Evolutionary conservation across 169 alveolate species (phyloP).

Genomic region (Plasmodium billcollinsi): DNA sequence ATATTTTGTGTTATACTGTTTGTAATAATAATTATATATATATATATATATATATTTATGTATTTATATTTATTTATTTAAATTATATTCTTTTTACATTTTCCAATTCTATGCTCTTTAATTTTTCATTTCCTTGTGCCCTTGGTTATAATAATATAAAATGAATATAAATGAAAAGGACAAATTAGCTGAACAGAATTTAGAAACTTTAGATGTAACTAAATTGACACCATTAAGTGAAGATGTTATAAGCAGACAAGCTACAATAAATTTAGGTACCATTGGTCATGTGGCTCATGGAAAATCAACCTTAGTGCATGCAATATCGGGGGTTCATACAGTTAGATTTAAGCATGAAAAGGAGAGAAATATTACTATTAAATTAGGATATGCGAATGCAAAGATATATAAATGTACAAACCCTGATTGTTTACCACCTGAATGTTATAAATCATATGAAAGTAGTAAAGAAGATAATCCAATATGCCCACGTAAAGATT

Average conservation of each 20-base stretch:
- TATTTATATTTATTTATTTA: background rate
- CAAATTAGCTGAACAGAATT: constrained; percentile 85
- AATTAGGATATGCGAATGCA: constrained; percentile 99
- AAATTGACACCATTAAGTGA: constrained; percentile 97
- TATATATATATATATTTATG: background rate
- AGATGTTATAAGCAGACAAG: constrained; percentile 99
- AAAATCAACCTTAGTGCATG: constrained; percentile 98
- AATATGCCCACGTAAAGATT: constrained; percentile 92
- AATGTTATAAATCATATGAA: constrained; percentile 95
- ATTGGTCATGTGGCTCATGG: constrained; percentile 99
- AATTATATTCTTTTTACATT: background rate
- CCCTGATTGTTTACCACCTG: constrained; percentile 97
- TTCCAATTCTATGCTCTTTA: background rate
- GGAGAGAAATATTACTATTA: constrained; percentile 98
- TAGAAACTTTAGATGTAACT: constrained; percentile 89
- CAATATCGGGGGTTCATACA: constrained; percentile 98
- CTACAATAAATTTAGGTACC: constrained; percentile 98
- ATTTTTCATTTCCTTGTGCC: background rate
- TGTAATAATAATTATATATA: background rate
- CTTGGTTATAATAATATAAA: constrained; percentile 8
- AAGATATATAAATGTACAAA: constrained; percentile 97
- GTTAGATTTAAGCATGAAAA: constrained; percentile 96
- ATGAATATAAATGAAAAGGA: constrained; percentile 71
- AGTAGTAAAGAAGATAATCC: constrained; percentile 94
- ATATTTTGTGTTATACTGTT: too few species aligned